Evolutionary conservation across 208 protist genomes (phyloP), one percentile per base, ranked within the genome.

Genomic region (Crithidia bombi): DNA sequence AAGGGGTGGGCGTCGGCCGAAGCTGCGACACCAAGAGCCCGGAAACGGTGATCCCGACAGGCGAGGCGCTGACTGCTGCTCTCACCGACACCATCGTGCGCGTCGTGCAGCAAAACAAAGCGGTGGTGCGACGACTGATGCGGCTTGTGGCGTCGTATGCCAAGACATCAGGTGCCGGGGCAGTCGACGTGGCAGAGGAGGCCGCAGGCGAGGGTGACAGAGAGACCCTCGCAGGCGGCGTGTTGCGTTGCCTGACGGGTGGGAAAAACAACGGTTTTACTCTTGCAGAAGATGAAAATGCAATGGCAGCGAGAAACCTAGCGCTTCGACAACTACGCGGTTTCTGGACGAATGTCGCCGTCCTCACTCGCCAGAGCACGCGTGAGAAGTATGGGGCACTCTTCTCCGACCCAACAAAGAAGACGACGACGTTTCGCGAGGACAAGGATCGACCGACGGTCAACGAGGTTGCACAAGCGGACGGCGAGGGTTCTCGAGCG

Each of bases 91-190:
- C 64, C 19, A 51, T 81, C n/a, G 63, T 73, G 44, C 59, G 49
- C 10, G 39, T 54, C 3, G 65, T 81, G 59, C 75, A 74, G 64
- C 62, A 69, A 39, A 71, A 69, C 59, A 64, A 73, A 30, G 25
- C 51, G 0, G 69, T 73, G n/a, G 69, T 81, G 47, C 75, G 69
- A 15, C 68, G 69, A 11, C 61, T 81, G 2, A 46, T 74, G 33
- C 46, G 46, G 7, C 69, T 75, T 3, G 55, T 81, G 38, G 43
- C 75, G 33, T 63, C 69, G 43, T 72, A 73, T 15, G 5, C 11
- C 26, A 17, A 43, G 9, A 7, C 28, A 12, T 14, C 21, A 26
- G 32, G 5, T 43, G 33, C 14, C 14, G 33, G n/a, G 1, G 17
- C 30, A 28, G 55, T 38, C 55, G 38, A 51, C 38, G 14, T 5